A percentile compares a stretch with the other conserved stretches of the same genome.
These are phyloP conservation scores for Blastocystis sp. DNA, from an alignment of 352 stramenopile species.

Conservation along the genomic window DNA sequence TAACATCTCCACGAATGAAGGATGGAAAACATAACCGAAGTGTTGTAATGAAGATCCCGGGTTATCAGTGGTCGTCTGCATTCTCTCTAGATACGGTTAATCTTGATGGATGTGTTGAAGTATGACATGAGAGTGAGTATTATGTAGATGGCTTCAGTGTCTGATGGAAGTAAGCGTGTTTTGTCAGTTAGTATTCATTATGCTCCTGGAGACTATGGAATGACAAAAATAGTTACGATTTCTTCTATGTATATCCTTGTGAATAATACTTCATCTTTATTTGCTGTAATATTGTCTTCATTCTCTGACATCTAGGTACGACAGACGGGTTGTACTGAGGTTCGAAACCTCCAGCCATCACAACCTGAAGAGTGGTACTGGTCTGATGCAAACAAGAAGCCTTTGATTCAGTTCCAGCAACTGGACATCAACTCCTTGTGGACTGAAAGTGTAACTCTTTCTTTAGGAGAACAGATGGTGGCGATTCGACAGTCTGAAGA, in stretches of 20 bases:
- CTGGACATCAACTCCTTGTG: constrained; percentile 14
- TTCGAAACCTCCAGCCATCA: neutral
- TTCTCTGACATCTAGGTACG: neutral
- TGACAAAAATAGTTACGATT: constrained; percentile 29
- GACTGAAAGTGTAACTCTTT: neutral
- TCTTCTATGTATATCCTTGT: constrained; percentile 38
- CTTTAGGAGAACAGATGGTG: constrained; percentile 27
- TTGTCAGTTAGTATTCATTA: constrained; percentile 18
- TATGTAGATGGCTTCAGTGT: neutral
- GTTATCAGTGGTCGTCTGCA: neutral
- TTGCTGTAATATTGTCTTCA: neutral
- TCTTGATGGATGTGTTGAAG: constrained; percentile 17
- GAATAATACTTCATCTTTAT: constrained; percentile 15
- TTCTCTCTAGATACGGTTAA: constrained; percentile 25
- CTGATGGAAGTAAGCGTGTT: neutral
- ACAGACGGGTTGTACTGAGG: neutral
- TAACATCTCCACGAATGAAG: neutral
- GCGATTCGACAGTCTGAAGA: neutral
- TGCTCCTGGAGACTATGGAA: constrained; percentile 13
- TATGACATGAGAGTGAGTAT: neutral
- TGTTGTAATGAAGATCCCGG: neutral
- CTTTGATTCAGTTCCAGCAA: constrained; percentile 13
- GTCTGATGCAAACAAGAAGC: neutral
- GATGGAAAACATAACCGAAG: neutral
- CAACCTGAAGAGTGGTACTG: neutral